These are phyloP conservation scores for Neonothopanus nambi DNA, from an alignment of 1,284 basidiomycete genomes.

Conservation along the genomic window DNA sequence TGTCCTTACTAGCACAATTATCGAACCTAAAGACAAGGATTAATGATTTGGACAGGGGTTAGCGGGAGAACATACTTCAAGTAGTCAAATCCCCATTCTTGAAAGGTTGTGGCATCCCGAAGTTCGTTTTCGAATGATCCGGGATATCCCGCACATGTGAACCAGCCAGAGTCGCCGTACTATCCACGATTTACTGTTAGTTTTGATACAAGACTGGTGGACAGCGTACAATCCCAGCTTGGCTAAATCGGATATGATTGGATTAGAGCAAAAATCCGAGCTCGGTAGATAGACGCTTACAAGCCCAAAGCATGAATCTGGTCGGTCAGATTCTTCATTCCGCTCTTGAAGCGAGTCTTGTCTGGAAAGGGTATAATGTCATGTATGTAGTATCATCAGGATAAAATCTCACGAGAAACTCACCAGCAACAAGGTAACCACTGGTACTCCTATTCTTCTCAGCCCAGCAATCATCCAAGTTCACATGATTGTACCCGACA, in stretches of 20 bases:
- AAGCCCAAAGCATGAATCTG: conserved; percentile 47
- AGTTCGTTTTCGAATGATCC: conserved; percentile 52
- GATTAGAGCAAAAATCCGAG: neutral
- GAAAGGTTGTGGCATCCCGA: conserved; percentile 43
- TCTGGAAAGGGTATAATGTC: conserved; percentile 30
- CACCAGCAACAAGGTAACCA: conserved; percentile 45
- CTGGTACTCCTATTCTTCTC: conserved; percentile 42
- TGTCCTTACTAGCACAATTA: conserved; percentile 46
- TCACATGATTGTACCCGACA: conserved; percentile 50
- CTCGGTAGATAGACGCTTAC: conserved; percentile 31
- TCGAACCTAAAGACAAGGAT: conserved; percentile 36
- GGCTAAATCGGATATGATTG: conserved; percentile 16
- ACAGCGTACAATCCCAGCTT: conserved; percentile 34
- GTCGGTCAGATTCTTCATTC: conserved; percentile 47
- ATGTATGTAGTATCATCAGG: neutral
- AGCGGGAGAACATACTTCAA: conserved; percentile 38
- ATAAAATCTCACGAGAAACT: neutral
- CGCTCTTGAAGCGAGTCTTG: conserved; percentile 37
- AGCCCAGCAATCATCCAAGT: conserved; percentile 57
- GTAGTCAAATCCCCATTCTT: conserved; percentile 54
- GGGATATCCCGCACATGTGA: conserved; percentile 51
- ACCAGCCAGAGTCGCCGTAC: conserved; percentile 57
- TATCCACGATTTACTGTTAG: conserved; percentile 17
- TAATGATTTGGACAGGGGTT: neutral
- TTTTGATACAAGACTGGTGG: neutral